These are phyloP conservation scores for Alisma plantagoaquatica DNA, from an alignment of 106 monocot genomes.

Conservation along the genomic window DNA sequence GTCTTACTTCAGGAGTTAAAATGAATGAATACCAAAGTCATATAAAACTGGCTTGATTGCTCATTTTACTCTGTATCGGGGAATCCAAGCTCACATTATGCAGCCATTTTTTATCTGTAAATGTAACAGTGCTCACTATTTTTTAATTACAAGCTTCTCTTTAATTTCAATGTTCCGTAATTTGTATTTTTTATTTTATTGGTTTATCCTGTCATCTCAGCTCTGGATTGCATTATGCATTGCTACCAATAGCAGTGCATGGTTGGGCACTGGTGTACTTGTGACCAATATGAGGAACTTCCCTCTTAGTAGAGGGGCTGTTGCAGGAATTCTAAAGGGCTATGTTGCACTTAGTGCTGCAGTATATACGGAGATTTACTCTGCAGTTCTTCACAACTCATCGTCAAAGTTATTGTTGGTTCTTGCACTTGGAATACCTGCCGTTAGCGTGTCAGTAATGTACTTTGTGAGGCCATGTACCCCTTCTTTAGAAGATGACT, in stretches of 20 bases:
- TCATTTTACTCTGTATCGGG: too few relatives aligned
- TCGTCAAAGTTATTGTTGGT: slow-evolving; percentile 52
- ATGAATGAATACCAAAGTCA: too few relatives aligned
- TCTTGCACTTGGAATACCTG: slow-evolving; percentile 62
- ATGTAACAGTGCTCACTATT: too few relatives aligned
- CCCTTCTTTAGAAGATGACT: slow-evolving; percentile 58
- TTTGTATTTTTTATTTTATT: too few relatives aligned
- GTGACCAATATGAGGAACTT: slow-evolving; percentile 98
- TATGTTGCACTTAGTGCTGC: slow-evolving; percentile 74
- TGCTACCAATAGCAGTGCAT: slow-evolving; percentile 82
- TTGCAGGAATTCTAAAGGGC: slow-evolving; percentile 83
- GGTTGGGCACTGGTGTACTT: slow-evolving; percentile 75
- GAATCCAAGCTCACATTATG: too few relatives aligned
- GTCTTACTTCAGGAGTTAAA: too few relatives aligned
- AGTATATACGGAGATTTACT: slow-evolving; percentile 67
- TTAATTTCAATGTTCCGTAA: too few relatives aligned
- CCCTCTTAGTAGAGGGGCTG: slow-evolving; percentile 68
- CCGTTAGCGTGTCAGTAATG: slow-evolving; percentile 65
- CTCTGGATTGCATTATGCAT: slow-evolving; percentile 72
- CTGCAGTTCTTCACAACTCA: slow-evolving; percentile 50
- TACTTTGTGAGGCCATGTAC: slow-evolving; percentile 74
- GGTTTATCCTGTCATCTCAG: slow-evolving; percentile 21
- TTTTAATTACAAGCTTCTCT: too few relatives aligned
- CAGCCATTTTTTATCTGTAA: too few relatives aligned
- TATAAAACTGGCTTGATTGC: too few relatives aligned